phyloP scores from a whole-genome alignment of 1,284 basidiomycete genomes.

The Cryptococcus sp. region DNA sequence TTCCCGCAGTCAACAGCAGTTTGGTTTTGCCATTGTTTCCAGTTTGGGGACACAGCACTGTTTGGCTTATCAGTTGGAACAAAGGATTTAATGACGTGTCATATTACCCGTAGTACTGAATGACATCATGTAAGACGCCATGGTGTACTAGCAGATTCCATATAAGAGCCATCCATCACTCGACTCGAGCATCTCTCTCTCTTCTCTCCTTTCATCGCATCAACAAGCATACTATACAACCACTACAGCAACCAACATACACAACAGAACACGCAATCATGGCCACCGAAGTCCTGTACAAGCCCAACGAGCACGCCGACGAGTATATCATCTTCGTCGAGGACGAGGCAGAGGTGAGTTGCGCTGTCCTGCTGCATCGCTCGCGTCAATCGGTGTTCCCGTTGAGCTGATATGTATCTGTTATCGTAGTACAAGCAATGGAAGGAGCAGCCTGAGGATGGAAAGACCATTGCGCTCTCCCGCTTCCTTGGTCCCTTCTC shows the following conservation, averaged over 20 bases:
- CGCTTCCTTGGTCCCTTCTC: constrained; percentile 47
- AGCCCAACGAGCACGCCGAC: constrained; percentile 44
- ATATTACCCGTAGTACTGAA: not conserved
- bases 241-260: not conserved
- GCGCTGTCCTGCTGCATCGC: not conserved
- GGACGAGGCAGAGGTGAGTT: constrained; percentile 44
- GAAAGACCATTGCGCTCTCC: constrained; percentile 46
- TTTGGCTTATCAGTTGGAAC: not conserved
- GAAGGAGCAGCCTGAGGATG: constrained; percentile 40
- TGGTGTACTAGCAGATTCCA: not conserved
- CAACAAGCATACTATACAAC: not conserved
- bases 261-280: constrained; percentile 8
- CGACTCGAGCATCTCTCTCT: not conserved
- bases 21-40: too few species aligned
- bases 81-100: not conserved
- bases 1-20: too few species aligned
- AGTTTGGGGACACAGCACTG: not conserved
- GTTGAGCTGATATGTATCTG: constrained; percentile 1
- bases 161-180: not conserved
- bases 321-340: constrained; percentile 50
- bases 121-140: not conserved
- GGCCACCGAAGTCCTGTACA: constrained; percentile 32
- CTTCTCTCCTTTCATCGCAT: not conserved
- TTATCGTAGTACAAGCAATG: constrained; percentile 40
- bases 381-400: not conserved